phyloP scores from a whole-genome alignment of 2,329 filamentous ascomycete genomes.

The Epichloe bromicola region DNA sequence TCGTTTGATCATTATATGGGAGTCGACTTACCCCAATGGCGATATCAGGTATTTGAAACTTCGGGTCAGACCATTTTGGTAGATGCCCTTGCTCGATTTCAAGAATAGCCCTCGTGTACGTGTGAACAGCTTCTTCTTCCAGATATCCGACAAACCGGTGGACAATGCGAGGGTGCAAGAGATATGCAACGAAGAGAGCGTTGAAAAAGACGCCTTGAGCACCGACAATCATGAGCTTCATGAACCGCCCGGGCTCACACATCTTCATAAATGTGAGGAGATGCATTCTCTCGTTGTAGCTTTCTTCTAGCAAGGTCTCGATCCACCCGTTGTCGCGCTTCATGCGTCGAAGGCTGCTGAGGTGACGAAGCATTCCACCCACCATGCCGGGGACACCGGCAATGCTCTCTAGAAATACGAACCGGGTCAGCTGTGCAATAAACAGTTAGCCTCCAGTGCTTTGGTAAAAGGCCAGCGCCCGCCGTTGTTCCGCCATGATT shows the following conservation, averaged over 20 bases:
- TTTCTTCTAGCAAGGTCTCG: constrained; percentile 79
- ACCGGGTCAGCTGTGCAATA: constrained; percentile 50
- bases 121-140: constrained; percentile 93
- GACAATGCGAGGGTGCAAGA: constrained; percentile 73
- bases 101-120: constrained; percentile 78
- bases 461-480: background rate
- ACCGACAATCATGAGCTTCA: constrained; percentile 81
- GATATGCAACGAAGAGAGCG: constrained; percentile 76
- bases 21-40: constrained; percentile 44
- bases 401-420: constrained; percentile 89
- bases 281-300: constrained; percentile 90
- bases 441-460: background rate
- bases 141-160: constrained; percentile 96
- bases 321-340: constrained; percentile 96
- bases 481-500: background rate
- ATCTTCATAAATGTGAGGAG: constrained; percentile 87
- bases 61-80: constrained; percentile 60
- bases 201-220: constrained; percentile 98
- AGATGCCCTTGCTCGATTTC: constrained; percentile 79
- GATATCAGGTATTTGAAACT: constrained; percentile 72
- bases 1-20: background rate
- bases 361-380: constrained; percentile 82
- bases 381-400: constrained; percentile 97
- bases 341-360: constrained; percentile 71
- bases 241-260: constrained; percentile 62